Conservation (phyloP, 2,329 filamentous ascomycete species). For the Cadophora sp. region DNA sequence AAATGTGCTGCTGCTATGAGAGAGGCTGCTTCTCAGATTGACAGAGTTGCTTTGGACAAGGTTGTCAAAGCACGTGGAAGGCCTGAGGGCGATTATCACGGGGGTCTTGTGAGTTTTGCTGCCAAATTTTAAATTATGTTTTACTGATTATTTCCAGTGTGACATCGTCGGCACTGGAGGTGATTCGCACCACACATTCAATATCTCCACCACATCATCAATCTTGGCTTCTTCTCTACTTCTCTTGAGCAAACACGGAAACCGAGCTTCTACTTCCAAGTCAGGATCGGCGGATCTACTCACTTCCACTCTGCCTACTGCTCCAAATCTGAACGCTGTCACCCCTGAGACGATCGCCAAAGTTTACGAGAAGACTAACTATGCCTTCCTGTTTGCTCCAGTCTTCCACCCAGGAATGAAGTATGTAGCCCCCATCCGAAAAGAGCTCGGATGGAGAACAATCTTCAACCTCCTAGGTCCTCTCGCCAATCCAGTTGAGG, state of each 20-base stretch:
- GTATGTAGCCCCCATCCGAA: conserved; percentile 84
- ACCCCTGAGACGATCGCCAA: conserved; percentile 72
- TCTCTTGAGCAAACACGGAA: conserved; percentile 92
- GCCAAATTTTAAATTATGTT: neutral
- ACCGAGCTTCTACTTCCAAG: conserved; percentile 92
- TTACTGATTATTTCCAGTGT: conserved; percentile 54
- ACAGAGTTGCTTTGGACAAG: conserved; percentile 64
- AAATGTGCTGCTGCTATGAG: conserved; percentile 87
- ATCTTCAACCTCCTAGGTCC: conserved; percentile 98
- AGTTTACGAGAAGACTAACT: conserved; percentile 84
- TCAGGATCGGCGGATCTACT: conserved; percentile 95
- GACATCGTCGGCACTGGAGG: conserved; percentile 98
- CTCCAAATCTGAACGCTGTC: conserved; percentile 78
- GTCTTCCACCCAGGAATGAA: conserved; percentile 97
- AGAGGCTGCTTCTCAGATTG: conserved; percentile 75
- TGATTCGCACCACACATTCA: conserved; percentile 97
- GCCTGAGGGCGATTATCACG: conserved; percentile 76
- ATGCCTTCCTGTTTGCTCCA: conserved; percentile 94
- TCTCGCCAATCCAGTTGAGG: conserved; percentile 87
- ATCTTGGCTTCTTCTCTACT: conserved; percentile 89
- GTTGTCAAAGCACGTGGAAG: conserved; percentile 66
- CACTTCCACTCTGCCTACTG: conserved; percentile 72
- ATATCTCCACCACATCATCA: conserved; percentile 93
- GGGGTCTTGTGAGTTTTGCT: conserved; percentile 74
- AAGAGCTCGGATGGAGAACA: conserved; percentile 89